Evolutionary conservation across 2,329 filamentous ascomycete species (phyloP), one percentile per base, ranked within the genome.

Genomic region (Cladorrhinum sp.): DNA sequence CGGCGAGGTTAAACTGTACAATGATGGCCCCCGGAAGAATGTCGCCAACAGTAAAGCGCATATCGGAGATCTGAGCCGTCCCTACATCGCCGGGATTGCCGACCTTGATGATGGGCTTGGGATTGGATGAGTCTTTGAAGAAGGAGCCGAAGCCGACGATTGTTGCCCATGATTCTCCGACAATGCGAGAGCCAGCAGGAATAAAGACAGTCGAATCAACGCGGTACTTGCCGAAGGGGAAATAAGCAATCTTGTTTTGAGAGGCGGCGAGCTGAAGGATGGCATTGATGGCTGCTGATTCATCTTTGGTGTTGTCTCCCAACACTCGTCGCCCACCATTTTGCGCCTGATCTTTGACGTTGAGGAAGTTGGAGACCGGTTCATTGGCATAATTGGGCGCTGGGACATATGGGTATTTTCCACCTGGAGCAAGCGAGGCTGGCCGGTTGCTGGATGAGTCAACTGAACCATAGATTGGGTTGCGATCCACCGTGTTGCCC

Each of bases 11-110:
- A 61, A 76, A 73, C 64, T 74, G 72, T n/a, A 90, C 78, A 16
- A 90, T 73, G 7, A 88, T 81, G 5, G 86, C 84, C 29, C 86
- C 85, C 7, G 82, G 77, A 7, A 85, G 78, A 8, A 83, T 79
- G 5, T 86, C 86, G 61, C 80, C 77, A 1, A 86, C 86, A 62
- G 82, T 81, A 50, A 91, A 79, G 45, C 89, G 80, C 73, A 88
- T 82, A 66, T 91, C 87, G 2, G 81, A 82, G 75, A 85, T 84
- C 69, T 90, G 85, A 6, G 88, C 79, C 1, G 71, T 75, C 12
- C 88, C 88, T 7, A 76, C 74, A 22, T 89, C 83, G 3, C 85
- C 85, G 1, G 76, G 68, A 13, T 77, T 77, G 27, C 86, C 87
- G 16, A 89, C 79, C 55, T 80, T 75, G 1, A 89, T 77, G 1